Conservation (phyloP, 768 basidiomycete species). For the Boletellus emodensis region DNA sequence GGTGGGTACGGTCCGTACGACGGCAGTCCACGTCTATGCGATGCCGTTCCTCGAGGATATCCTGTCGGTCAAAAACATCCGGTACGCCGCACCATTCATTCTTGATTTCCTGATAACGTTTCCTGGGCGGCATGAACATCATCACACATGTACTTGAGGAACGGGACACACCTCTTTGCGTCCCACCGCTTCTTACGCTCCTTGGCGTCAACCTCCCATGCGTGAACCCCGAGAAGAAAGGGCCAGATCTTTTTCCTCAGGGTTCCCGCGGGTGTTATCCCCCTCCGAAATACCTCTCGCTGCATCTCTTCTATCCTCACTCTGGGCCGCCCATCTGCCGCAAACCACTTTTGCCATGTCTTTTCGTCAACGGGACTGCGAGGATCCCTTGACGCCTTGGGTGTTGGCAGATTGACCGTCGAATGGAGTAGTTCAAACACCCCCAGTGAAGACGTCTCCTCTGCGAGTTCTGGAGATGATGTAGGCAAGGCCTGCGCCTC, state of each 20-base stretch:
- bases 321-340: constrained; percentile 60
- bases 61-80: constrained; percentile 75
- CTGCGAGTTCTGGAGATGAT: constrained; percentile 43
- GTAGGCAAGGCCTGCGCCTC: constrained; percentile 72
- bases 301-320: constrained; percentile 67
- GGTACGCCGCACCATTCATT: constrained; percentile 79
- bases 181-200: constrained; percentile 63
- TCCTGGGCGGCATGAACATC: constrained; percentile 37
- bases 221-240: constrained; percentile 78
- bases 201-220: constrained; percentile 67
- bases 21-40: constrained; percentile 96
- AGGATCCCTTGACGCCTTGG: constrained; percentile 80
- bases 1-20: constrained; percentile 91
- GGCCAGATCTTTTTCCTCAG: constrained; percentile 84
- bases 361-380: constrained; percentile 68
- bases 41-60: constrained; percentile 87
- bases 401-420: constrained; percentile 74
- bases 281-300: constrained; percentile 74
- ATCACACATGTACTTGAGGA: neutral
- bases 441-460: constrained; percentile 73
- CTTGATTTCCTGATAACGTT: constrained; percentile 68
- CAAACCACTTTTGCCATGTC: constrained; percentile 79
- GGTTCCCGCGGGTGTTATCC: constrained; percentile 49
- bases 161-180: constrained; percentile 49
- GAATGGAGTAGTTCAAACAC: constrained; percentile 85